Evolutionary conservation across 306 rosid genomes (phyloP), one percentile per base, ranked within the genome.

Genomic region (Inga laurina): DNA sequence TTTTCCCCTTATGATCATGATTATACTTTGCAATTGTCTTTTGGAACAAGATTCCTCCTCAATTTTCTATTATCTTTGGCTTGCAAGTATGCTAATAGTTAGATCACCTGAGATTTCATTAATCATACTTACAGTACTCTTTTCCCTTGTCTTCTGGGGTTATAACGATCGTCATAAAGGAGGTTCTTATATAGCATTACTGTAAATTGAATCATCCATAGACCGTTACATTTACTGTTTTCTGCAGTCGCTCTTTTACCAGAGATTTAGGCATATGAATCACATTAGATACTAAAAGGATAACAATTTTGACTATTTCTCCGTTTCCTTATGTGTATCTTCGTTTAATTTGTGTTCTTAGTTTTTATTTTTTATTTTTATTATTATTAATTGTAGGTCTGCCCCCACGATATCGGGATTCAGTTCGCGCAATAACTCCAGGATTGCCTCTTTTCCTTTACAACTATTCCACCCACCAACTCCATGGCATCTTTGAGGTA

Each of bases 401-500:
- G 81, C 99, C 99, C 76, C 98, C 99, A 57, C 86, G 98, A 56
- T 93, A 93, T 80, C 77, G 99, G 72, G 98, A 96, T 76, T 96
- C 99, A 41, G 97, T 96, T 21, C 77, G 99, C 79, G 91, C 97
- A 6, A 96, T 96, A 39, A 91, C 97, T 80, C 99, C 99, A 3
- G 99, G 99, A 61, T 48, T 96, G 84, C 99, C 99, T 54, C 97
- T 96, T 48, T 96, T 96, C 80, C 93, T 96, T 14, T 96, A 96
- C 90, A 96, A 96, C 88, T 96, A 93, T 88, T 93, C 98, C 68
- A 92, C 94, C 61, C 99, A 96, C 92, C 98, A 96, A 89, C 99
- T 96, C 86, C 99, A 96, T 61, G 99, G 99, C 45, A 87, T 96
- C 82, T 96, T 96, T 80, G 99, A 96, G 99, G 99, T 95, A 82